Evolutionary conservation across 768 basidiomycete genomes (phyloP).

Genomic region (Cyathus striatus): DNA sequence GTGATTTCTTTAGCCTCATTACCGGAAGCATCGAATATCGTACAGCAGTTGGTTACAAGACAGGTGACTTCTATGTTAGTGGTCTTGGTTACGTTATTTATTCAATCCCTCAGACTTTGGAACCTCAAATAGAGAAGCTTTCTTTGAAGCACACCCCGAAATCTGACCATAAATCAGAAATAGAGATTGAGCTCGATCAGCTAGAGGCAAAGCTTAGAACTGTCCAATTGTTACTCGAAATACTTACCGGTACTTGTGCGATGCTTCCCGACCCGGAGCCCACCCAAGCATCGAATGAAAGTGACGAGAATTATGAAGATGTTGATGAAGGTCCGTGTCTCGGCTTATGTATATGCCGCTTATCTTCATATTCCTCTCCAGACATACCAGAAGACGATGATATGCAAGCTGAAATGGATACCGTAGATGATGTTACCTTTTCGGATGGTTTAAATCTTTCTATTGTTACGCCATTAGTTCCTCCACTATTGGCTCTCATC

Average conservation of each 20-base stretch:
- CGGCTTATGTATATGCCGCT: neutral
- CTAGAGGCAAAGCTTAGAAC: constrained; percentile 71
- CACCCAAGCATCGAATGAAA: constrained; percentile 27
- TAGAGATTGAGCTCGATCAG: constrained; percentile 66
- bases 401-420: constrained; percentile 36
- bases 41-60: constrained; percentile 45
- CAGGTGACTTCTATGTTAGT: no score
- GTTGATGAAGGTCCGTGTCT: neutral
- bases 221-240: constrained; percentile 80
- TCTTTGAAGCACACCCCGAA: constrained; percentile 64
- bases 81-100: constrained; percentile 4
- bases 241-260: constrained; percentile 84
- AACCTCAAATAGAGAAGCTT: constrained; percentile 49
- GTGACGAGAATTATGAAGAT: constrained; percentile 30
- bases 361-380: constrained; percentile 5
- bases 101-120: constrained; percentile 30
- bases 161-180: constrained; percentile 68
- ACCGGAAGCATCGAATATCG: constrained; percentile 38
- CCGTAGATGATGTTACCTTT: constrained; percentile 34
- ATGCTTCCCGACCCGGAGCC: constrained; percentile 75
- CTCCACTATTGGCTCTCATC: constrained; percentile 63
- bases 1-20: constrained; percentile 59
- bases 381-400: constrained; percentile 15
- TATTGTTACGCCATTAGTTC: constrained; percentile 58
- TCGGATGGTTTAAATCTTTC: constrained; percentile 25